Evolutionary conservation across 2,329 filamentous ascomycete species (phyloP).

Genomic region (Aspergillus amoenus): DNA sequence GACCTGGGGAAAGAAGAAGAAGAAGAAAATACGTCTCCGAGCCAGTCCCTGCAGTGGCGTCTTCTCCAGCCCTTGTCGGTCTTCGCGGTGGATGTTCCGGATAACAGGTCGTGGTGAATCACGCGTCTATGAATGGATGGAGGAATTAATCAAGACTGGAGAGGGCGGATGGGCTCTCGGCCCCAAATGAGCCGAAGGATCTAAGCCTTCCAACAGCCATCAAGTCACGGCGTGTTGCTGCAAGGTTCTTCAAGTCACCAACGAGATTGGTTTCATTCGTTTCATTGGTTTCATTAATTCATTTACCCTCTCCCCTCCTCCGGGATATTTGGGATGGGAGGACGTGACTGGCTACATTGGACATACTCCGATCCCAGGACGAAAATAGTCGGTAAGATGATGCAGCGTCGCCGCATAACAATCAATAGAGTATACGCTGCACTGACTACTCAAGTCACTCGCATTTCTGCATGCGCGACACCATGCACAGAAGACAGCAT

Average conservation of each 20-base stretch:
- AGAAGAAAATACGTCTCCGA: too few species aligned
- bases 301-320: neutral
- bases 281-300: neutral
- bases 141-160: neutral
- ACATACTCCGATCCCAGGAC: neutral
- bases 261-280: neutral
- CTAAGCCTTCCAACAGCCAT: constrained; percentile 13
- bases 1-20: neutral
- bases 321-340: neutral
- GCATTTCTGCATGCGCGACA: constrained; percentile 9
- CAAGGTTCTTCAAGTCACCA: constrained; percentile 13
- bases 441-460: neutral
- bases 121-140: neutral
- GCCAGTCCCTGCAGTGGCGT: too few species aligned
- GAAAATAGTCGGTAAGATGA: neutral
- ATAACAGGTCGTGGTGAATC: neutral
- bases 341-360: neutral
- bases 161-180: neutral
- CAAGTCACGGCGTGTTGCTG: constrained; percentile 10
- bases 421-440: neutral
- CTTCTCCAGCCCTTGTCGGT: neutral
- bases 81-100: neutral
- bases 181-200: constrained; percentile 12
- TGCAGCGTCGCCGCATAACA: too few species aligned
- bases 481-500: constrained; percentile 11